Conservation (phyloP, 306 rosid genomes). For the Acacia melanoxylon region DNA sequence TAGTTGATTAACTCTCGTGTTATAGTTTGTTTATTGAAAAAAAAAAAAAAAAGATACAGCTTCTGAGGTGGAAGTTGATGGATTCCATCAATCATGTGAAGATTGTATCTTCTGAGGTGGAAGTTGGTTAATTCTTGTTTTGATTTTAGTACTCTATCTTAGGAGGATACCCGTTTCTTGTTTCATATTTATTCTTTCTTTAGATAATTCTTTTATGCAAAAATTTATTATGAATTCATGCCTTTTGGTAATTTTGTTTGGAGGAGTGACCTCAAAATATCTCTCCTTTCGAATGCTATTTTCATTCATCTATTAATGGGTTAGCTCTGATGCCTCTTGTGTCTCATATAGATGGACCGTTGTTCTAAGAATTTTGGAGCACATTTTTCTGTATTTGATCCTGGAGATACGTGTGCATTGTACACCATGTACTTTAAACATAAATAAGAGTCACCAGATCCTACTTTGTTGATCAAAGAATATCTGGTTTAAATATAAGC, state of each 20-base stretch:
- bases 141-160: background rate
- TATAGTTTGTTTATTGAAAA: background rate
- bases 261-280: background rate
- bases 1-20: background rate
- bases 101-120: background rate
- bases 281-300: background rate
- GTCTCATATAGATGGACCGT: background rate
- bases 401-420: background rate
- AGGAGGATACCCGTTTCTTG: background rate
- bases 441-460: background rate
- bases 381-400: background rate
- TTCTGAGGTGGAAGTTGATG: background rate
- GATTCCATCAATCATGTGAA: background rate
- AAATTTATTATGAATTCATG: background rate
- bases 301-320: background rate
- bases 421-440: background rate
- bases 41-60: background rate
- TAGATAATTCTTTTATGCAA: background rate
- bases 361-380: background rate
- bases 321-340: background rate
- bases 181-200: background rate
- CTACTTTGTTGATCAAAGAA: background rate
- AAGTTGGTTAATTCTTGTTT: background rate
- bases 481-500: background rate
- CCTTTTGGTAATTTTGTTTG: background rate